These are phyloP conservation scores for Amanita rubescens DNA, from an alignment of 768 basidiomycete genomes.

Conservation along the genomic window DNA sequence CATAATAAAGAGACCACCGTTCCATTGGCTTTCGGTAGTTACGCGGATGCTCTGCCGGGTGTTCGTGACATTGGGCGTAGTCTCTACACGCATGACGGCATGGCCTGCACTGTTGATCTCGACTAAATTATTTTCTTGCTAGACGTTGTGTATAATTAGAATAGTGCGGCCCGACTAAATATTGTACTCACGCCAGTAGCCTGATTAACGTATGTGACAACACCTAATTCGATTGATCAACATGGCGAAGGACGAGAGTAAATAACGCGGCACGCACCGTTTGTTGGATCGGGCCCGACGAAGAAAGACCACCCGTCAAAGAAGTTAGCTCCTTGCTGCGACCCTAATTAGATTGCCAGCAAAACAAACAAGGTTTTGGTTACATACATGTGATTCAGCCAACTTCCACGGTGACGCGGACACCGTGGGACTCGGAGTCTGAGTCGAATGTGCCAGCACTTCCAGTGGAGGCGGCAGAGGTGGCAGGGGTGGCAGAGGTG, in stretches of 20 bases:
- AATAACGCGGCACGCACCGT: conserved; percentile 34
- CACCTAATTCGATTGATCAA: conserved; percentile 17
- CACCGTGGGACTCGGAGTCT: conserved; percentile 15
- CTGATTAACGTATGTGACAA: conserved; percentile 61
- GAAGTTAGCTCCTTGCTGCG: conserved; percentile 60
- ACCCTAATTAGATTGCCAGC: not conserved
- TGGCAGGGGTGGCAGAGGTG: conserved; percentile 9
- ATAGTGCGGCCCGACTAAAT: conserved; percentile 2
- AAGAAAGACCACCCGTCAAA: conserved; percentile 81
- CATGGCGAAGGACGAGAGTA: not conserved
- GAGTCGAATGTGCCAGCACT: conserved; percentile 15
- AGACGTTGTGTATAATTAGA: not conserved
- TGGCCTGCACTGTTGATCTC: conserved; percentile 64
- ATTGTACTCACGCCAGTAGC: conserved; percentile 43
- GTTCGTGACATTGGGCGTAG: conserved; percentile 60
- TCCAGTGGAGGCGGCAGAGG: too few relatives aligned
- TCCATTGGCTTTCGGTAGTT: conserved; percentile 51
- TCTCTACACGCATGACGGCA: conserved; percentile 86
- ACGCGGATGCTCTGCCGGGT: conserved; percentile 77
- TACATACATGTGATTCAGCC: conserved; percentile 48
- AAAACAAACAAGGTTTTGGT: conserved; percentile 8
- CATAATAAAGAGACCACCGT: conserved; percentile 67
- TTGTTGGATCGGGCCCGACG: conserved; percentile 64
- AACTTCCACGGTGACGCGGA: conserved; percentile 51
- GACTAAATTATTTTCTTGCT: conserved; percentile 54